phyloP scores from a whole-genome alignment of 257 asterid species.

The Primulina huaijiensis region DNA sequence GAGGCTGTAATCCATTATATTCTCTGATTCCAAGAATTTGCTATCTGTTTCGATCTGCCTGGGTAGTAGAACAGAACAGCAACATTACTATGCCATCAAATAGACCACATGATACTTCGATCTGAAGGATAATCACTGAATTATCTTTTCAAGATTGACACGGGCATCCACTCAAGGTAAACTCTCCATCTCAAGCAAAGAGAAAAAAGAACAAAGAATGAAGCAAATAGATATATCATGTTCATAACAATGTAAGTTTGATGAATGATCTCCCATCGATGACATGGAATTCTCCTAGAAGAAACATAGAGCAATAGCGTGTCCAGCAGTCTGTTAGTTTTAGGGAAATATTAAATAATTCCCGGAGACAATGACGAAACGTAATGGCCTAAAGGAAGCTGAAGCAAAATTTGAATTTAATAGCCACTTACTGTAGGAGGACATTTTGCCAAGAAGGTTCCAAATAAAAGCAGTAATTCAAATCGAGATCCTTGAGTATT shows the following conservation, averaged over 20 bases:
- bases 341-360: background rate
- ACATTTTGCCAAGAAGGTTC: conserved; percentile 87
- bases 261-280: background rate
- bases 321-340: background rate
- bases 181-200: background rate
- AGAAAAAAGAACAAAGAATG: background rate
- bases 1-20: conserved; percentile 97
- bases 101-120: conserved; percentile 7
- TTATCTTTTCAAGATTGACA: background rate
- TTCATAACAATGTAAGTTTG: background rate
- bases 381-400: background rate
- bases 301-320: background rate
- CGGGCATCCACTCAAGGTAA: background rate
- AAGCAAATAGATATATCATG: background rate
- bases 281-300: background rate
- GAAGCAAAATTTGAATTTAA: conserved; percentile 27
- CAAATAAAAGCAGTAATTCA: conserved; percentile 88
- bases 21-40: conserved; percentile 84
- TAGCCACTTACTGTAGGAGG: conserved; percentile 58
- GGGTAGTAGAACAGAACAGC: conserved; percentile 27
- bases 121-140: background rate
- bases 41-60: conserved; percentile 94
- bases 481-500: conserved; percentile 91
- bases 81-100: conserved; percentile 15
- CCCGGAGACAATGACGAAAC: background rate